These are phyloP conservation scores for Oidium heveae DNA, from an alignment of 2,329 filamentous ascomycete genomes.

Conservation along the genomic window DNA sequence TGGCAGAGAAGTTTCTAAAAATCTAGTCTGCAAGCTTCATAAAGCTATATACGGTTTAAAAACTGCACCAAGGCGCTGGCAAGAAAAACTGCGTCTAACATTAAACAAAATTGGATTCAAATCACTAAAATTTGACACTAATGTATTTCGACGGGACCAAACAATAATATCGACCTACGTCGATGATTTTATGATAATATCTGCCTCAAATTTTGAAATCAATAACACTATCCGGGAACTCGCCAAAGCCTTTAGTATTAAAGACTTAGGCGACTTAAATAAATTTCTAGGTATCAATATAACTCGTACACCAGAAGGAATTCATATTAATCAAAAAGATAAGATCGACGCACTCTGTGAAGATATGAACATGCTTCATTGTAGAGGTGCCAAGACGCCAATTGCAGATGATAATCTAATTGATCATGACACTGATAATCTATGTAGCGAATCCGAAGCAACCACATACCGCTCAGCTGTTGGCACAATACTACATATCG, in stretches of 20 bases:
- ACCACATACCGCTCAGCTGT: not conserved
- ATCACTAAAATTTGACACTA: not conserved
- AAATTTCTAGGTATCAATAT: not conserved
- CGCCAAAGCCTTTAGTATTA: not conserved
- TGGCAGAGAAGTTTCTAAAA: not conserved
- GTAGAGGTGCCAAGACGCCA: not conserved
- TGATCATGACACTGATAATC: not conserved
- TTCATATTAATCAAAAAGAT: not conserved
- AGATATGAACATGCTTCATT: not conserved
- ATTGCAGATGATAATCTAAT: not conserved
- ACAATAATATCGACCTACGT: not conserved
- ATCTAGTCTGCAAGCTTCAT: not conserved
- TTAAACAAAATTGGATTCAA: not conserved
- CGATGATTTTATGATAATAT: not conserved
- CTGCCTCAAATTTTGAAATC: not conserved
- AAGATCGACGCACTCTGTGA: not conserved
- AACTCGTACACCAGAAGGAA: not conserved
- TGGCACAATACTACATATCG: not conserved
- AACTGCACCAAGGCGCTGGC: not conserved
- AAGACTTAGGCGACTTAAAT: not conserved
- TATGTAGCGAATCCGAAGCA: not conserved
- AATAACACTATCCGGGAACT: not conserved
- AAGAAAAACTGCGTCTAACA: not conserved
- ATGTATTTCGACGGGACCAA: not conserved
- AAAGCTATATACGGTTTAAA: not conserved